Conservation (phyloP, 1,284 basidiomycete genomes). For the Irpex sp. region DNA sequence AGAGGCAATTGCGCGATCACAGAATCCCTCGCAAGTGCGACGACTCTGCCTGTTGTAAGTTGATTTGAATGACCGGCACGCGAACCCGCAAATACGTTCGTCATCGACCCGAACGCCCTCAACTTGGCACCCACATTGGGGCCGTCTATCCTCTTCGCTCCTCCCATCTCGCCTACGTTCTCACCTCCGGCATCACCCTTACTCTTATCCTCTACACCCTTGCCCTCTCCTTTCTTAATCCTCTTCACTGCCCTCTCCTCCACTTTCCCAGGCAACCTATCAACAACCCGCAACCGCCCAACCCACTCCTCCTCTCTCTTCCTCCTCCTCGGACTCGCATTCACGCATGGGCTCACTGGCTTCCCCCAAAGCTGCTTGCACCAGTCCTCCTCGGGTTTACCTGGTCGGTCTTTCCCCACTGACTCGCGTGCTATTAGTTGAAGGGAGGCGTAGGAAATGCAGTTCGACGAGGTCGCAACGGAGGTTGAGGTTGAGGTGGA, state of each 20-base stretch:
- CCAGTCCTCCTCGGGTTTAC: slow-evolving; percentile 38
- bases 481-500: too few species aligned
- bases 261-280: slow-evolving; percentile 11
- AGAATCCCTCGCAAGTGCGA: too few species aligned
- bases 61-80: background rate
- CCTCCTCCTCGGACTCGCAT: slow-evolving; percentile 33
- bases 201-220: background rate
- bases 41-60: too few species aligned
- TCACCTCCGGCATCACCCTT: background rate
- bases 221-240: background rate
- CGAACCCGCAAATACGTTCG: slow-evolving; percentile 16
- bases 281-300: slow-evolving; percentile 28
- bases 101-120: slow-evolving; percentile 19
- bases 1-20: too few species aligned
- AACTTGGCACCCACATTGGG: background rate
- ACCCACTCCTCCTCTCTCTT: slow-evolving; percentile 31
- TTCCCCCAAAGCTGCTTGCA: slow-evolving; percentile 39
- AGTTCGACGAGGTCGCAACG: slow-evolving; percentile 27
- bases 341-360: slow-evolving; percentile 32
- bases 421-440: slow-evolving; percentile 48
- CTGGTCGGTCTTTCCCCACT: slow-evolving; percentile 44
- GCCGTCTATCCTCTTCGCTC: background rate
- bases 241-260: slow-evolving; percentile 2
- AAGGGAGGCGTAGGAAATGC: slow-evolving; percentile 42
- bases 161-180: background rate